These are phyloP conservation scores for Sporothrix schenckii DNA, from an alignment of 2,329 filamentous ascomycete genomes.

Conservation along the genomic window DNA sequence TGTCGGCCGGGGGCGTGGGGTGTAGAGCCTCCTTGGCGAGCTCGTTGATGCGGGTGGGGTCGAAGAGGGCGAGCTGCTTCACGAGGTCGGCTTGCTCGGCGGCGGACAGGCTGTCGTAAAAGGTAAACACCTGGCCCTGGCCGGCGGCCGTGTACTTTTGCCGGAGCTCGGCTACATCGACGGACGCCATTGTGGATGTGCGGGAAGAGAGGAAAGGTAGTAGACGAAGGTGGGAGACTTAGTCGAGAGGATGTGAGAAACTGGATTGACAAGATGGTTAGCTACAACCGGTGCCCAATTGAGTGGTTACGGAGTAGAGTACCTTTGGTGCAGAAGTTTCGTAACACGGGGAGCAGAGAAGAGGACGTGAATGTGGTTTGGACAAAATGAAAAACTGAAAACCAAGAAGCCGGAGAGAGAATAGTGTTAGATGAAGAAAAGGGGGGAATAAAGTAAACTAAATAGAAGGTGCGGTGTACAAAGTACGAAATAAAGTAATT, in stretches of 20 bases:
- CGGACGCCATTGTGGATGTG: constrained; percentile 26
- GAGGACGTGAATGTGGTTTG: neutral
- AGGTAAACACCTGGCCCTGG: constrained; percentile 83
- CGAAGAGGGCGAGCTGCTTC: constrained; percentile 78
- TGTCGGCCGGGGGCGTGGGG: constrained; percentile 64
- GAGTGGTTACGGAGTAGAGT: neutral
- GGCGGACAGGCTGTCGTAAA: constrained; percentile 76
- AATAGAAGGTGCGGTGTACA: constrained; percentile 18
- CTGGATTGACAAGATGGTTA: constrained; percentile 1
- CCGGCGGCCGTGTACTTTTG: constrained; percentile 72
- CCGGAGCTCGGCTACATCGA: constrained; percentile 65
- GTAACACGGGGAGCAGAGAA: neutral
- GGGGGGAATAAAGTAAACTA: neutral
- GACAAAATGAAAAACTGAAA: neutral
- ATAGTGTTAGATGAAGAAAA: neutral
- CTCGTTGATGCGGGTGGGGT: constrained; percentile 84
- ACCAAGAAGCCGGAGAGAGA: neutral
- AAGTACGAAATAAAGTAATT: neutral
- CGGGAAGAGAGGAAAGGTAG: neutral
- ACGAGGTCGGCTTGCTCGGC: constrained; percentile 77
- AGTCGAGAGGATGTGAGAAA: neutral
- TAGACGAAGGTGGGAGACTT: neutral
- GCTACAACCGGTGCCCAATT: neutral
- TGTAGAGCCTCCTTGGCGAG: constrained; percentile 81
- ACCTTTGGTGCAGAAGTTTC: constrained; percentile 1